These are phyloP conservation scores for Rosa rugosa DNA, from an alignment of 306 rosid genomes.

Conservation along the genomic window DNA sequence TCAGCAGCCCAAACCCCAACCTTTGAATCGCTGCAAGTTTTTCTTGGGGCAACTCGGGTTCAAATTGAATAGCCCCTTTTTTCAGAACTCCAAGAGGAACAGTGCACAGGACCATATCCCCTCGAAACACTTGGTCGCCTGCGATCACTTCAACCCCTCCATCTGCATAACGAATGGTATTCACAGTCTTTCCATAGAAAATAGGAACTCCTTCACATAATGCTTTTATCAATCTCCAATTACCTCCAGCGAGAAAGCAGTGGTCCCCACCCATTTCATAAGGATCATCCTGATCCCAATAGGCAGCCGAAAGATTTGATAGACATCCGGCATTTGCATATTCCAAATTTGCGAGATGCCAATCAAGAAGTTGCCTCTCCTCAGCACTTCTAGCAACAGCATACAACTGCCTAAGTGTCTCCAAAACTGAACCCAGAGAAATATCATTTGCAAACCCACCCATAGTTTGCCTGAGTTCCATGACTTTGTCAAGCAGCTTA, in stretches of 20 bases:
- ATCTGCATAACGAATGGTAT: slow-evolving; percentile 57
- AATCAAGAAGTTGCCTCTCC: slow-evolving; percentile 83
- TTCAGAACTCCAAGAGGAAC: slow-evolving; percentile 95
- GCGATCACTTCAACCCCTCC: slow-evolving; percentile 76
- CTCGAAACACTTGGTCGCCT: slow-evolving; percentile 70
- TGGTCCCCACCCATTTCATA: slow-evolving; percentile 98
- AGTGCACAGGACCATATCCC: slow-evolving; percentile 78
- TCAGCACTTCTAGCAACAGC: slow-evolving; percentile 57
- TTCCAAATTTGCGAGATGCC: slow-evolving; percentile 96
- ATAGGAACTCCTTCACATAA: slow-evolving; percentile 80
- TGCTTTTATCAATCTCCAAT: slow-evolving; percentile 78
- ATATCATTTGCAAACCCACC: slow-evolving; percentile 76
- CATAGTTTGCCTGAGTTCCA: slow-evolving; percentile 85
- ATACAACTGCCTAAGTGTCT: slow-evolving; percentile 70
- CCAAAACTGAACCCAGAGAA: slow-evolving; percentile 84
- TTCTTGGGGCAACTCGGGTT: slow-evolving; percentile 78
- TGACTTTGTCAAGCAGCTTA: slow-evolving; percentile 83
- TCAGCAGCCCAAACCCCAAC: slow-evolving; percentile 89
- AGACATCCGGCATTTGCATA: slow-evolving; percentile 98
- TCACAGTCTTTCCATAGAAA: slow-evolving; percentile 65
- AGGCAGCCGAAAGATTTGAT: slow-evolving; percentile 80
- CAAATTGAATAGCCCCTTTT: slow-evolving; percentile 55
- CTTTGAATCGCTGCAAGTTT: slow-evolving; percentile 80
- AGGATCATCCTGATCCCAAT: slow-evolving; percentile 99
- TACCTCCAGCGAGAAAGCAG: slow-evolving; percentile 95